Evolutionary conservation across 371 early-diverging fungal genomes (phyloP).

Genomic region (Mortierella sp.): DNA sequence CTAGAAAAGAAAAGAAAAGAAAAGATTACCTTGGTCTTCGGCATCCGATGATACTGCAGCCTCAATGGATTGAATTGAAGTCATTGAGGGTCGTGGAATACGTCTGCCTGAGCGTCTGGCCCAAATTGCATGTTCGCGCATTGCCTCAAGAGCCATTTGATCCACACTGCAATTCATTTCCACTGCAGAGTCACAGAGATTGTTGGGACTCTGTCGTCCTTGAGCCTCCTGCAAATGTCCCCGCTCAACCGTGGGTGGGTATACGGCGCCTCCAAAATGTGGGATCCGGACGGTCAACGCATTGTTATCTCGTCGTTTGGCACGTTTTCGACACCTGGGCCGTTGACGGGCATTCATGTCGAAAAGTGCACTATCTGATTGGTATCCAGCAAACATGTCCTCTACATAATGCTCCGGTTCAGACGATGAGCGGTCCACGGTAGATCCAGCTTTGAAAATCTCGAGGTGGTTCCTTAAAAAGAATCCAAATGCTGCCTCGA

Average conservation of each 20-base stretch:
- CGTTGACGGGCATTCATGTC: not conserved
- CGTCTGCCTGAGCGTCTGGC: conserved; percentile 13
- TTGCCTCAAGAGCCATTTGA: conserved; percentile 11
- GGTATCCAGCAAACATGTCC: conserved; percentile 1
- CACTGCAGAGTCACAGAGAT: conserved; percentile 30
- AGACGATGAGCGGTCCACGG: not conserved
- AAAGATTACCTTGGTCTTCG: no score
- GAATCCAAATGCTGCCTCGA: conserved; percentile 10
- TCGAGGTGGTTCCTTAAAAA: not conserved
- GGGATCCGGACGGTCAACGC: not conserved
- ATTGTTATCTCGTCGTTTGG: not conserved
- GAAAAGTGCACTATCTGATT: conserved; percentile 15
- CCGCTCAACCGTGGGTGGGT: no score
- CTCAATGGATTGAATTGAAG: conserved; percentile 28
- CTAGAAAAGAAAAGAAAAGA: no score
- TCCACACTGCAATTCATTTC: conserved; percentile 22
- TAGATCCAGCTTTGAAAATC: not conserved
- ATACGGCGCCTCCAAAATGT: not conserved
- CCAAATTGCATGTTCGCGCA: conserved; percentile 24
- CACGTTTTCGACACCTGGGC: not conserved
- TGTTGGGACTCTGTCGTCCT: conserved; percentile 6
- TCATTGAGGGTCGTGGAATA: conserved; percentile 18
- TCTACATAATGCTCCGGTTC: not conserved
- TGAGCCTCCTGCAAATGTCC: not conserved
- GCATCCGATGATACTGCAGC: conserved; percentile 4